A percentile compares a stretch with the other conserved stretches of the same genome.
phyloP scores from a whole-genome alignment of 192 early-diverging fungal genomes.

The Backusella morwellensis region DNA sequence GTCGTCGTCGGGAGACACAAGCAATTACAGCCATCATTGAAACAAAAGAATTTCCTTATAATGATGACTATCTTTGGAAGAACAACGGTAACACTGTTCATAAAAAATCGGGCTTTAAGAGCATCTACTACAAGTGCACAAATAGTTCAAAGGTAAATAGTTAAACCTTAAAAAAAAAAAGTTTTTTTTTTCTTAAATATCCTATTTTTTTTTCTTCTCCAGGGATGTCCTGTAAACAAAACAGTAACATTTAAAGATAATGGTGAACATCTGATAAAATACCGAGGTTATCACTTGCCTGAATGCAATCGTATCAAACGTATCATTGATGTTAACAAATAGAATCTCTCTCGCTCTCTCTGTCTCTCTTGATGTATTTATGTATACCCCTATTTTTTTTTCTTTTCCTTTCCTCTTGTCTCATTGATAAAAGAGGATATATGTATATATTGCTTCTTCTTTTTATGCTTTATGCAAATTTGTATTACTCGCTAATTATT shows the following conservation, averaged over 20 bases:
- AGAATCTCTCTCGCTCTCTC: neutral
- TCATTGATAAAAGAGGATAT: neutral
- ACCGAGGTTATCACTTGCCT: conserved; percentile 47
- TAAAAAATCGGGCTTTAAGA: conserved; percentile 35
- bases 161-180: neutral
- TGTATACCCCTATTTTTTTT: neutral
- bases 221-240: conserved; percentile 50
- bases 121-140: conserved; percentile 40
- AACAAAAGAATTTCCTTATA: conserved; percentile 32
- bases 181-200: conserved; percentile 15
- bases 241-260: conserved; percentile 53
- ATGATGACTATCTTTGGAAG: conserved; percentile 37
- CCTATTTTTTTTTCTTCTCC: neutral
- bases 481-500: neutral
- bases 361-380: neutral
- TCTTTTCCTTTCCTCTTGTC: neutral
- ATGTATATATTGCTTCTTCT: conserved; percentile 1
- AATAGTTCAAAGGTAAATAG: conserved; percentile 37
- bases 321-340: conserved; percentile 29
- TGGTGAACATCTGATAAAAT: conserved; percentile 53
- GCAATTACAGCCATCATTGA: conserved; percentile 55
- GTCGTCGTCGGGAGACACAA: conserved; percentile 56
- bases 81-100: conserved; percentile 40
- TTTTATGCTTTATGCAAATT: neutral
- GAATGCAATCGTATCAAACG: conserved; percentile 50